Conservation (phyloP, 352 stramenopile species). For the Plasmopara muralis region DNA sequence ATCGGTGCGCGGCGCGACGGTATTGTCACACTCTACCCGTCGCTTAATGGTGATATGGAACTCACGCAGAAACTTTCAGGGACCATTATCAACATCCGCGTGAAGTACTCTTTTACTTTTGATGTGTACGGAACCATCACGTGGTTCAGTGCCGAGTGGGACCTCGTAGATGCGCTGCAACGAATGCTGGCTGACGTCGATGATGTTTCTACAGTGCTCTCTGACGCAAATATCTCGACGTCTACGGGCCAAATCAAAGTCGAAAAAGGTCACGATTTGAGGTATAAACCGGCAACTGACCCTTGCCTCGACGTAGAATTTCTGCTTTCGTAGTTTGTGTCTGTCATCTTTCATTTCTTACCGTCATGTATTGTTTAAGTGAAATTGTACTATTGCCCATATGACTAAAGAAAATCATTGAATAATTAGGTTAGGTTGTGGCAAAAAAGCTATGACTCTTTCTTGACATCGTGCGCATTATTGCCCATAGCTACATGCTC, state of each 20-base stretch:
- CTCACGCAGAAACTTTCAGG: constrained; percentile 47
- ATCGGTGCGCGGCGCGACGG: constrained; percentile 37
- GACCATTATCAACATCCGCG: constrained; percentile 29
- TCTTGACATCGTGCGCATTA: too few relatives aligned
- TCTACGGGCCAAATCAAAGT: constrained; percentile 41
- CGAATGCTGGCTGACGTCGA: constrained; percentile 29
- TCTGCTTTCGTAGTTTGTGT: constrained; percentile 32
- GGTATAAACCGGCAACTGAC: constrained; percentile 11
- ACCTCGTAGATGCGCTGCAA: constrained; percentile 47
- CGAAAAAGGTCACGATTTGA: constrained; percentile 2
- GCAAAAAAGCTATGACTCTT: too few relatives aligned
- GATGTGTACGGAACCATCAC: constrained; percentile 30
- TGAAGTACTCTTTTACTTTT: constrained; percentile 53
- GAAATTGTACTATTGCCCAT: too few relatives aligned
- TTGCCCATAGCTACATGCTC: too few relatives aligned
- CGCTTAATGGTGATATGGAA: constrained; percentile 30
- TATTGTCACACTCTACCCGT: constrained; percentile 39
- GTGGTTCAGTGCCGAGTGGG: constrained; percentile 55
- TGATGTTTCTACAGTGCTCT: constrained; percentile 35
- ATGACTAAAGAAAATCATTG: too few relatives aligned
- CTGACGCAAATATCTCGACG: constrained; percentile 44
- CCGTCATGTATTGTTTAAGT: too few relatives aligned
- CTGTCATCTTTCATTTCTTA: too few relatives aligned
- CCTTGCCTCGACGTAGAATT: constrained; percentile 37
- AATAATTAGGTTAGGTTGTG: too few relatives aligned